A percentile compares a stretch with the other conserved stretches of the same genome.
Conservation (phyloP, 108 stramenopile species). For the Halocafeteria seosinensis region DNA sequence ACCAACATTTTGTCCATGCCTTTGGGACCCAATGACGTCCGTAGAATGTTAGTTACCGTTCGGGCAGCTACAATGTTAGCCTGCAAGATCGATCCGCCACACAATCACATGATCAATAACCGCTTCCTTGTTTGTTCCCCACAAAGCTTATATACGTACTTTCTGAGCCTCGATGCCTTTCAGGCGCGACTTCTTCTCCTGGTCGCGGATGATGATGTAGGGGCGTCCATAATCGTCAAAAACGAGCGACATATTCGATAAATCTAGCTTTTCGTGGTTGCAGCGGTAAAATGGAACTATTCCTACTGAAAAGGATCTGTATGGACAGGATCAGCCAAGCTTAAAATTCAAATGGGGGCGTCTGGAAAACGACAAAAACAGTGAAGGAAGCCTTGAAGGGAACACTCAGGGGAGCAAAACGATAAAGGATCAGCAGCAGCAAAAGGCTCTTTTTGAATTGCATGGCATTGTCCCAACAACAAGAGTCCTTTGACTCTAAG, state of each 20-base stretch:
- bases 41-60: slow-evolving; percentile 68
- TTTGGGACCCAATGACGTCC: slow-evolving; percentile 89
- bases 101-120: not conserved
- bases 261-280: too few species aligned
- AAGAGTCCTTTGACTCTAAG: too few species aligned
- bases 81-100: slow-evolving; percentile 13
- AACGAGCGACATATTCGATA: slow-evolving; percentile 24
- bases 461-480: too few species aligned
- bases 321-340: too few species aligned
- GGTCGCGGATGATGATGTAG: slow-evolving; percentile 95
- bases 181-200: slow-evolving; percentile 77
- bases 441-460: too few species aligned
- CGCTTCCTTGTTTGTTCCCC: not conserved
- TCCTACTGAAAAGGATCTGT: too few species aligned
- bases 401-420: too few species aligned
- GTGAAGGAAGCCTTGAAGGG: too few species aligned
- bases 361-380: too few species aligned
- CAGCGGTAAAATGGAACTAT: too few species aligned
- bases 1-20: slow-evolving; percentile 99
- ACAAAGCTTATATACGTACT: slow-evolving; percentile 11
- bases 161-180: slow-evolving; percentile 85
- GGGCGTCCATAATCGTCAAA: slow-evolving; percentile 99
- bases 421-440: too few species aligned
- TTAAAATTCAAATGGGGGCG: too few species aligned
- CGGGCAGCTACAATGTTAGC: slow-evolving; percentile 92